Base-by-base conservation (phyloP, 306 rosid genomes). In the Vigna trinervia region DNA sequence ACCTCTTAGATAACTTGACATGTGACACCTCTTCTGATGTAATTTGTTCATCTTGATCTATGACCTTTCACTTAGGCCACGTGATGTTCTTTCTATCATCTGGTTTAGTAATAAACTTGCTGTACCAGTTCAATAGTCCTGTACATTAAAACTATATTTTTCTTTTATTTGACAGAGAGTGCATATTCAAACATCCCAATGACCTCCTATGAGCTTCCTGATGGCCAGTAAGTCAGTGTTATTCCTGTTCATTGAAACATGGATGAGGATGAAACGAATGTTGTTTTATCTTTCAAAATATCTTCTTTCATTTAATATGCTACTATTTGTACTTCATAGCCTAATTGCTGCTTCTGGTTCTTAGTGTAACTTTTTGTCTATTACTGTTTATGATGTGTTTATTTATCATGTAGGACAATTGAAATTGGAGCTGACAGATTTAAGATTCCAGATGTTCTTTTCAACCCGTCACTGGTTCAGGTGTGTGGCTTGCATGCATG, bases 171-270 rank as follows among this genome's bases (percentile, higher is more conserved):
- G 79, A 65, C 91, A 95, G 99, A 95, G 86, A 95, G 73, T 67
- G 85, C 98, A 23, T 96, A 96, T 87, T 96, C 98, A 36, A 96
- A 96, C 86, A 96, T 96, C 78, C 99, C 99, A 58, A 96, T 85
- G 89, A 96, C 99, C 52, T 74, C 99, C 11, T 96, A 92, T 69
- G 99, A 96, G 85, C 99, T 96, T 74, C 99, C 99, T 82, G 99
- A 96, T 86, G 99, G 99, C 94, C 99, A 96, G 99, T 96, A 86
- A 96, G 99, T 88, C 50, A 43, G 36, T 66, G 61, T 63, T 62
- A 81, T 57, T 62, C 75, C 62, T 85, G 47, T 68, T 57, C 14
- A 19, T 38, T 30, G 73, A 64, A 58, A 48, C 56, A 32, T 11
- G 69, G 60, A n/a, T 20, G 71, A 69, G 47, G n/a, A 17, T 30